Evolutionary conservation across 768 basidiomycete genomes (phyloP).

Genomic region (Lentinula aciculospora): DNA sequence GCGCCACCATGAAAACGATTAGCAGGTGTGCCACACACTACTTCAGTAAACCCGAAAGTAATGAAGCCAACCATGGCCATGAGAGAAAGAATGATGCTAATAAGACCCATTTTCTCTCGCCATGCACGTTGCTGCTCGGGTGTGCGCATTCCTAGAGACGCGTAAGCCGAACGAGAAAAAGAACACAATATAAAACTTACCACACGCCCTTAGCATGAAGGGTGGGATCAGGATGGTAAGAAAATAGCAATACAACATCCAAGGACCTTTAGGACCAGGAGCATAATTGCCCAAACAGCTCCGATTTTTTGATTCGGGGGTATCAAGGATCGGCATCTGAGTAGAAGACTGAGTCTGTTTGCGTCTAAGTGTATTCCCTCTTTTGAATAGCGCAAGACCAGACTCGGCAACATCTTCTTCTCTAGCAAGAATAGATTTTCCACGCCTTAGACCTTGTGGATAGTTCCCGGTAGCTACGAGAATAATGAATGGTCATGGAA

Average conservation of each 20-base stretch:
- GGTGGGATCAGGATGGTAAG: slow-evolving; percentile 82
- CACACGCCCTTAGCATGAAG: slow-evolving; percentile 70
- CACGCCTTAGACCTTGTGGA: slow-evolving; percentile 71
- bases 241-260: slow-evolving; percentile 92
- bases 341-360: slow-evolving; percentile 47
- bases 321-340: slow-evolving; percentile 27
- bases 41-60: slow-evolving; percentile 95
- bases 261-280: slow-evolving; percentile 87
- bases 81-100: slow-evolving; percentile 70
- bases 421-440: slow-evolving; percentile 83
- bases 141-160: slow-evolving; percentile 66
- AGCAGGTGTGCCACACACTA: slow-evolving; percentile 86
- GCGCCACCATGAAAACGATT: slow-evolving; percentile 78
- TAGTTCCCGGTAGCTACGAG: slow-evolving; percentile 71
- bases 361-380: slow-evolving; percentile 73
- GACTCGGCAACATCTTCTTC: slow-evolving; percentile 92
- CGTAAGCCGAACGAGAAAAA: not conserved
- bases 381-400: slow-evolving; percentile 87
- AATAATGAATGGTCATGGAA: not conserved
- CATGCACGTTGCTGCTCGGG: slow-evolving; percentile 95
- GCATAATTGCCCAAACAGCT: slow-evolving; percentile 65
- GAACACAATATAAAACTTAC: slow-evolving; percentile 37
- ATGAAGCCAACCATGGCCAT: slow-evolving; percentile 97
- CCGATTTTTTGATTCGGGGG: slow-evolving; percentile 32
- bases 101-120: slow-evolving; percentile 96